Percentiles rank a stretch among this genome's conserved stretches.
phyloP scores from a whole-genome alignment of 2,329 filamentous ascomycete species.

The Graphilbum sp. region DNA sequence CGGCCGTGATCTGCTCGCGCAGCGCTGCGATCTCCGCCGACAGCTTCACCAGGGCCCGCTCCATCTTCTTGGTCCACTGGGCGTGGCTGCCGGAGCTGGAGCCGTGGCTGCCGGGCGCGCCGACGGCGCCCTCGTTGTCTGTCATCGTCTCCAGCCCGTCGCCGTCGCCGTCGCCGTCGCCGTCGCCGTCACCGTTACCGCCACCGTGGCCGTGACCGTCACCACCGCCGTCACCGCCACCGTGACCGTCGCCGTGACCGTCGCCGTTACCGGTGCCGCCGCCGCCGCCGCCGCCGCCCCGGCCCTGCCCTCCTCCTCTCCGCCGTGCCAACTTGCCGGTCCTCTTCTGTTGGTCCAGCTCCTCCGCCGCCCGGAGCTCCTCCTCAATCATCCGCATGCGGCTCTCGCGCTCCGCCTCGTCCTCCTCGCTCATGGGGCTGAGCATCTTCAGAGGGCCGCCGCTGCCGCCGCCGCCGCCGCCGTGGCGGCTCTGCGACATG shows the following conservation, averaged over 20 bases:
- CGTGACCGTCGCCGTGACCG: background rate
- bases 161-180: background rate
- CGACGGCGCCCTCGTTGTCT: background rate
- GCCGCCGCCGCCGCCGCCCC: background rate
- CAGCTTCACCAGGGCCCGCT: conserved; percentile 72
- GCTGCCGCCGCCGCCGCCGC: conserved; percentile 12
- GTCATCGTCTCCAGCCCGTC: too few relatives aligned
- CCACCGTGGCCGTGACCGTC: background rate
- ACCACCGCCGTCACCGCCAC: background rate
- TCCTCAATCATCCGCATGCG: conserved; percentile 23
- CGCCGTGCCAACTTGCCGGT: conserved; percentile 10
- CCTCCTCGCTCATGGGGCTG: conserved; percentile 73
- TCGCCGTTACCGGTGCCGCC: background rate
- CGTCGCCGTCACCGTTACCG: background rate
- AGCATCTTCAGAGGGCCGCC: conserved; percentile 49
- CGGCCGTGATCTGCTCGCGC: conserved; percentile 72
- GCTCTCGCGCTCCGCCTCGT: conserved; percentile 45
- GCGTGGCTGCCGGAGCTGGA: background rate
- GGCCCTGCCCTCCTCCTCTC: background rate
- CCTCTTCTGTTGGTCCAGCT: conserved; percentile 24
- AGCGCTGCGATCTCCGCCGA: conserved; percentile 86
- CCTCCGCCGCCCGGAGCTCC: conserved; percentile 18
- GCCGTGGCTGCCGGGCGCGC: background rate
- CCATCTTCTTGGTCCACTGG: conserved; percentile 65
- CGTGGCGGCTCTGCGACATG: conserved; percentile 1